Evolutionary conservation across 2,329 filamentous ascomycete genomes (phyloP).

Genomic region (Ophiognomonia clavigignenti-juglandacearum): DNA sequence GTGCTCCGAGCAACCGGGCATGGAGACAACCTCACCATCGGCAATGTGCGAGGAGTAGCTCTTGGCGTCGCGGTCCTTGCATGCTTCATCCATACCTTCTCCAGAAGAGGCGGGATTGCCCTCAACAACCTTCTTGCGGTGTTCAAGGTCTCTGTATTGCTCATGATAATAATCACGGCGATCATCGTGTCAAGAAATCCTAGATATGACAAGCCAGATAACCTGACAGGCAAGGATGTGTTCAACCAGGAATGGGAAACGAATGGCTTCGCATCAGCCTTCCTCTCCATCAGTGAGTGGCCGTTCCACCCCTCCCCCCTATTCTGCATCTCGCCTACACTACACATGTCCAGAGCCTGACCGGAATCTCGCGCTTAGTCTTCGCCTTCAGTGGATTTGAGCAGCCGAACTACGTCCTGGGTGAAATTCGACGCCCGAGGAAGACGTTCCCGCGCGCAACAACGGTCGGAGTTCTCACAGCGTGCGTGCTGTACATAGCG

Average conservation of each 20-base stretch:
- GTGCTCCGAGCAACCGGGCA: slow-evolving; percentile 29
- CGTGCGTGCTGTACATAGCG: slow-evolving; percentile 29
- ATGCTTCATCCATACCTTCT: slow-evolving; percentile 43
- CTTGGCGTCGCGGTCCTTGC: slow-evolving; percentile 37
- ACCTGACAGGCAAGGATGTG: slow-evolving; percentile 22
- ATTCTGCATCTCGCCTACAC: not conserved
- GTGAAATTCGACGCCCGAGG: slow-evolving; percentile 27
- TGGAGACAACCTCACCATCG: slow-evolving; percentile 17
- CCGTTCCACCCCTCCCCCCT: not conserved
- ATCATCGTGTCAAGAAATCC: slow-evolving; percentile 26
- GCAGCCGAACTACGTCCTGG: slow-evolving; percentile 32
- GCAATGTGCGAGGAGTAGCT: slow-evolving; percentile 40
- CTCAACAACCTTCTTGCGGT: slow-evolving; percentile 47
- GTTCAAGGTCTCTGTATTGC: slow-evolving; percentile 42
- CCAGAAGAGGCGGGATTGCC: slow-evolving; percentile 43
- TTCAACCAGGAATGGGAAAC: slow-evolving; percentile 17
- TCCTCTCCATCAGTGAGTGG: slow-evolving; percentile 31
- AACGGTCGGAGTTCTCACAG: slow-evolving; percentile 24
- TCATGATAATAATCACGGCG: slow-evolving; percentile 35
- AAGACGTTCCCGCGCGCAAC: slow-evolving; percentile 29
- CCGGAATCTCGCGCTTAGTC: no score
- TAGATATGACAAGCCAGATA: slow-evolving; percentile 21
- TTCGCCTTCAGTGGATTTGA: slow-evolving; percentile 33
- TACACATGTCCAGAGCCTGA: not conserved
- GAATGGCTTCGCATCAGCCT: slow-evolving; percentile 32